phyloP scores from a whole-genome alignment of 2,329 filamentous ascomycete genomes.

The Hypoxylon sp. region DNA sequence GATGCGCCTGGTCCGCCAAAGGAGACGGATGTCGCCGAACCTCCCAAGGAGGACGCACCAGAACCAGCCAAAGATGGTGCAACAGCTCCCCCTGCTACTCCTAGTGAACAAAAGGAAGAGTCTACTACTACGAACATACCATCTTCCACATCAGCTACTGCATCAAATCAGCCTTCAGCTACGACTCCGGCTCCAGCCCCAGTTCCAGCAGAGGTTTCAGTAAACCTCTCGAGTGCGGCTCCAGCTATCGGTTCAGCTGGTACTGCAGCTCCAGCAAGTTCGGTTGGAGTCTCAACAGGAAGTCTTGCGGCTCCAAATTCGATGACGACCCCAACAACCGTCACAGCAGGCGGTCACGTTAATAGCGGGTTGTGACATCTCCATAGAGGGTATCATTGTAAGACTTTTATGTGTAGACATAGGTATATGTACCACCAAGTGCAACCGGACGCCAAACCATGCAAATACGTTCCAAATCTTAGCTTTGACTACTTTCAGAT shows the following conservation, averaged over 20 bases:
- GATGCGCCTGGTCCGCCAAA: conserved; percentile 52
- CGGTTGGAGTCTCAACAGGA: conserved; percentile 22
- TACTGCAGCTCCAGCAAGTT: conserved; percentile 21
- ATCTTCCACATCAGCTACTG: conserved; percentile 13
- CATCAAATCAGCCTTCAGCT: conserved; percentile 4
- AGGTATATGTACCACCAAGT: conserved; percentile 43
- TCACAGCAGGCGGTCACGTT: conserved; percentile 17
- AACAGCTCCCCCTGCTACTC: conserved; percentile 14
- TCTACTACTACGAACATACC: neutral
- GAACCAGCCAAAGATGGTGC: conserved; percentile 24
- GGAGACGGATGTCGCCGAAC: conserved; percentile 35
- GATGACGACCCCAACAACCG: conserved; percentile 22
- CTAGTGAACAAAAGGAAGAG: conserved; percentile 27
- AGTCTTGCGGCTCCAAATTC: conserved; percentile 26
- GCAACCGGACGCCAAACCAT: conserved; percentile 49
- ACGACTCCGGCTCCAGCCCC: neutral
- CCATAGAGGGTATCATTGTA: conserved; percentile 50
- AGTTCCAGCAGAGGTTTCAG: neutral
- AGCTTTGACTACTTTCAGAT: neutral
- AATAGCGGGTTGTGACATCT: conserved; percentile 30
- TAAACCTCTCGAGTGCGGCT: conserved; percentile 1
- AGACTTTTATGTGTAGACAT: conserved; percentile 43
- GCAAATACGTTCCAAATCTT: conserved; percentile 27
- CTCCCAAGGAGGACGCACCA: conserved; percentile 21
- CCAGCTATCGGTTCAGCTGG: conserved; percentile 5